Conservation (phyloP, 495 filamentous ascomycete species). For the Xanthoparmelia taractica region DNA sequence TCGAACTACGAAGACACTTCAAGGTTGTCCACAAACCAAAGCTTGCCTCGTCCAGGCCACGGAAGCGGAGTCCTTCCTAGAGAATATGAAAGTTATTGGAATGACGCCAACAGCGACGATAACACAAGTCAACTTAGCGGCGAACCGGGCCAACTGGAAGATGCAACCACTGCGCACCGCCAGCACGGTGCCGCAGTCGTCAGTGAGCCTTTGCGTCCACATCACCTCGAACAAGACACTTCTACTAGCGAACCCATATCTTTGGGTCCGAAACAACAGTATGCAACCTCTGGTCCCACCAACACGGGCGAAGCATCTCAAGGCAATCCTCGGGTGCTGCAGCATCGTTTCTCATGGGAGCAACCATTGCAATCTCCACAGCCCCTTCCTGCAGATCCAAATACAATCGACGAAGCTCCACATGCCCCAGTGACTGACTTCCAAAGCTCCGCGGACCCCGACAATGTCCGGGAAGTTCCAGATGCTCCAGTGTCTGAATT, state of each 20-base stretch:
- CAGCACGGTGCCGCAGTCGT: slow-evolving; percentile 30
- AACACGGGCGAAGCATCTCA: slow-evolving; percentile 18
- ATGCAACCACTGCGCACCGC: slow-evolving; percentile 8
- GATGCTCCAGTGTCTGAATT: slow-evolving; percentile 13
- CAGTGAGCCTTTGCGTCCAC: slow-evolving; percentile 37
- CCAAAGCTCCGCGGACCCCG: background rate
- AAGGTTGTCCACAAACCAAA: slow-evolving; percentile 15
- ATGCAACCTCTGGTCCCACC: background rate
- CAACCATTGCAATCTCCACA: slow-evolving; percentile 28
- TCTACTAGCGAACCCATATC: background rate
- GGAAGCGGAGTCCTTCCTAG: slow-evolving; percentile 47
- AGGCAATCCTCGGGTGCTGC: slow-evolving; percentile 20
- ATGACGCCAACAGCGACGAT: slow-evolving; percentile 30
- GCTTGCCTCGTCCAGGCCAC: slow-evolving; percentile 18
- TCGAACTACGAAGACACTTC: slow-evolving; percentile 16
- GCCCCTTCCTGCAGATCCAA: slow-evolving; percentile 1
- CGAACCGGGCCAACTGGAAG: background rate
- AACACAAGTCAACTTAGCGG: slow-evolving; percentile 9
- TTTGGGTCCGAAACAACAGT: background rate
- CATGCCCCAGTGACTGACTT: slow-evolving; percentile 5
- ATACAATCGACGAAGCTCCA: slow-evolving; percentile 8
- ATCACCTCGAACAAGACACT: slow-evolving; percentile 3
- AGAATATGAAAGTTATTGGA: slow-evolving; percentile 57
- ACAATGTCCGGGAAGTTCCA: background rate
- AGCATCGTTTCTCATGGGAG: slow-evolving; percentile 50